Base-by-base conservation (phyloP, 495 filamentous ascomycete genomes). In the Neurospora tetraspora region DNA sequence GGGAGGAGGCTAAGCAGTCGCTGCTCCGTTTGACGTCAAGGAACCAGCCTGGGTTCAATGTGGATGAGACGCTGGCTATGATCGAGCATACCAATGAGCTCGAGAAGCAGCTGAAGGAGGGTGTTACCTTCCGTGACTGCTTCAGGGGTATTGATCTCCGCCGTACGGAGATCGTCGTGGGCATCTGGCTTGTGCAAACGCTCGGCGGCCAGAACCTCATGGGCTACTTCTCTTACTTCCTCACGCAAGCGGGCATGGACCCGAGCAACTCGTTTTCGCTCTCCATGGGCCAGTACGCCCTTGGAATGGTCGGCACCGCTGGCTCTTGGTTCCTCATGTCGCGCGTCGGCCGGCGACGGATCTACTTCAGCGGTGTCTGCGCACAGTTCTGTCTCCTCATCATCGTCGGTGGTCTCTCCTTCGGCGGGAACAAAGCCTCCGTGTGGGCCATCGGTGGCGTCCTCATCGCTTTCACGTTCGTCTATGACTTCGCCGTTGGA, bases 151-250 rank as follows among this genome's bases (percentile, higher is more conserved):
- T 86, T 31, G 88, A 92, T 75, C 82, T 88, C 27, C 86, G 89
- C 40, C 88, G 91, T 20, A 93, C 91, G 1, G 88, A 90, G 75
- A 90, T 91, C 71, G 86, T 87, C 47, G 88, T 86, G 73, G 86
- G 87, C 74, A 83, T 87, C 73, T 93, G 90, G 90, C 86, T 88
- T 9, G 89, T 91, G 12, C 91, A 93, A 78, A 89, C 88, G 10
- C 80, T 92, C 1, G 86, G 86, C 68, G 91, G 91, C 42, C 89
- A 88, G 73, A 86, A 88, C 4, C 88, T 94, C 76, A 89, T 88
- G 78, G 90, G 90, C 34, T 92, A 90, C 79, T 89, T 87, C 36
- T 89, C 89, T 14, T 91, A 92, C 77, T 93, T 93, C 80, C 81
- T 90, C 74, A 82, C 88, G 47, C 88, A 90, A 75, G 91, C 91